These are phyloP conservation scores for Cochlearia excelsa DNA, from an alignment of 345 rosid genomes.

Conservation along the genomic window DNA sequence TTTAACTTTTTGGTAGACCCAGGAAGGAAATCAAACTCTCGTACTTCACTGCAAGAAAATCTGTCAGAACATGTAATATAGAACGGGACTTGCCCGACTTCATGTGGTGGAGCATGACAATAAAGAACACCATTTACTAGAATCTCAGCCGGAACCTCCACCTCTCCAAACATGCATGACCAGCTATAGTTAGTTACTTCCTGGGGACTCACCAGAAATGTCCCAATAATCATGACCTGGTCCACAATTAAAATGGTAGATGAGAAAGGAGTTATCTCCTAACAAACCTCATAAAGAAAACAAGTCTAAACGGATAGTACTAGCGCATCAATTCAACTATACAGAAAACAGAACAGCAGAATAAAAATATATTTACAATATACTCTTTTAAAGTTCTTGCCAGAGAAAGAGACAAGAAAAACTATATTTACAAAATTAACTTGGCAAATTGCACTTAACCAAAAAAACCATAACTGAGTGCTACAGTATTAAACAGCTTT, in stretches of 20 bases:
- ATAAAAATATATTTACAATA: neutral
- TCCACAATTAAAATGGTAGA: slow-evolving; percentile 12
- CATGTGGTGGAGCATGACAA: slow-evolving; percentile 65
- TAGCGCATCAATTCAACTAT: slow-evolving; percentile 19
- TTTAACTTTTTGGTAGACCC: slow-evolving; percentile 51
- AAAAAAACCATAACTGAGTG: neutral
- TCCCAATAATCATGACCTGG: slow-evolving; percentile 69
- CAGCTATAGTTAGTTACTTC: slow-evolving; percentile 65
- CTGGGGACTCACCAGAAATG: slow-evolving; percentile 56
- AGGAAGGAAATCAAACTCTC: slow-evolving; percentile 71
- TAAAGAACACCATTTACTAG: slow-evolving; percentile 74
- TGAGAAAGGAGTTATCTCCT: slow-evolving; percentile 13
- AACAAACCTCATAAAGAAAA: slow-evolving; percentile 6
- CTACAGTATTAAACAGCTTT: neutral
- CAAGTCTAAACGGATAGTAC: slow-evolving; percentile 1
- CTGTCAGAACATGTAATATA: slow-evolving; percentile 90
- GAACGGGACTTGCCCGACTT: slow-evolving; percentile 72
- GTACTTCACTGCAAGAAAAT: slow-evolving; percentile 87
- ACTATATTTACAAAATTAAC: neutral
- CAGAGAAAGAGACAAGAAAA: slow-evolving; percentile 6
- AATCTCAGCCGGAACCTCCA: slow-evolving; percentile 81
- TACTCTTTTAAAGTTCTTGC: no score
- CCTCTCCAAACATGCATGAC: slow-evolving; percentile 98
- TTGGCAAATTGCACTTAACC: slow-evolving; percentile 1
- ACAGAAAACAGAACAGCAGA: slow-evolving; percentile 18